Conservation (phyloP, 2,329 filamentous ascomycete species). For the Myriosclerotinia scirpicola region DNA sequence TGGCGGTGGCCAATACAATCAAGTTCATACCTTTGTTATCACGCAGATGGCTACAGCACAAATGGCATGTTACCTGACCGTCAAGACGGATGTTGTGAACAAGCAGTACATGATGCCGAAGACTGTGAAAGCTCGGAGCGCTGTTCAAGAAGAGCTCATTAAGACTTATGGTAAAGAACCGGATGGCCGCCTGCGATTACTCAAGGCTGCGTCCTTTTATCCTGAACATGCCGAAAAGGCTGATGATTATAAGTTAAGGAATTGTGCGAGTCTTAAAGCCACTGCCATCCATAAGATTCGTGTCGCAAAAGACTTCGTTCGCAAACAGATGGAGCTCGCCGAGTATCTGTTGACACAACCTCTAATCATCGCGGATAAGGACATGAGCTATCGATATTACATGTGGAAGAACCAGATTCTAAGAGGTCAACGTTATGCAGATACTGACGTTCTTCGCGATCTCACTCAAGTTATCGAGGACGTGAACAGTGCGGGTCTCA, state of each 20-base stretch:
- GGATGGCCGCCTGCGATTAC: background rate
- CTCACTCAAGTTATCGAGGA: background rate
- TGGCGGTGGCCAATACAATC: background rate
- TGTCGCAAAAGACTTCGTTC: background rate
- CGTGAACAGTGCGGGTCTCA: background rate
- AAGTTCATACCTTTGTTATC: background rate
- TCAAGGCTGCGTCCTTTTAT: background rate
- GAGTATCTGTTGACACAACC: background rate
- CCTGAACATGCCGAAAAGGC: background rate
- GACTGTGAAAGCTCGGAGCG: background rate
- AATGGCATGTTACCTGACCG: constrained; percentile 4
- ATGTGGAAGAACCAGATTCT: background rate
- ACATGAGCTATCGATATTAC: background rate
- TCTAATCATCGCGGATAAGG: background rate
- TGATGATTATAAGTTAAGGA: background rate
- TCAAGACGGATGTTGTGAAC: background rate
- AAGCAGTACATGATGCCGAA: constrained; percentile 5
- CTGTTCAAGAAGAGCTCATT: background rate
- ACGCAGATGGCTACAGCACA: constrained; percentile 7
- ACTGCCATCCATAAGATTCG: background rate
- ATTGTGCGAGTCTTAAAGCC: background rate
- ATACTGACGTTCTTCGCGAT: background rate
- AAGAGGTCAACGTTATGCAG: background rate
- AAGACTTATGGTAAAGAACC: background rate
- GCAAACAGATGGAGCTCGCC: constrained; percentile 6